These are phyloP conservation scores for Nymphaea colorata DNA, from an alignment of 164 flowering plant genomes.

Conservation along the genomic window DNA sequence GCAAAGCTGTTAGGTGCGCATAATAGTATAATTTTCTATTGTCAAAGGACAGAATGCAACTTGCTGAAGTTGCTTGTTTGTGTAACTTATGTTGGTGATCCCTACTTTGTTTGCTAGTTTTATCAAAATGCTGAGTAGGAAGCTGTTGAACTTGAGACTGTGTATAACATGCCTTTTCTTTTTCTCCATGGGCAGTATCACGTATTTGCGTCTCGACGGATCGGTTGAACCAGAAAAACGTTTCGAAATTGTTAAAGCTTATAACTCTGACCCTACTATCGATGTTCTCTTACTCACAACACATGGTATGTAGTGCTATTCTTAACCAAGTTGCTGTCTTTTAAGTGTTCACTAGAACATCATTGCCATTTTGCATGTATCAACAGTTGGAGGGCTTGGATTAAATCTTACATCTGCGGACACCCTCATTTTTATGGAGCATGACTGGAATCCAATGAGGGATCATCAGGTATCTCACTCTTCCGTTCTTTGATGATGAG, in stretches of 20 bases:
- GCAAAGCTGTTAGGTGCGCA: no score
- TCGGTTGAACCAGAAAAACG: conserved; percentile 90
- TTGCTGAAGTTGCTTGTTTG: no score
- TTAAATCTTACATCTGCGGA: conserved; percentile 97
- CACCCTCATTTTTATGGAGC: conserved; percentile 95
- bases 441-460: conserved; percentile 99
- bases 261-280: conserved; percentile 97
- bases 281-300: conserved; percentile 92
- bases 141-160: no score
- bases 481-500: no score
- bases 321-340: not conserved
- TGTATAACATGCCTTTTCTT: not conserved
- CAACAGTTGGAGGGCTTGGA: conserved; percentile 97
- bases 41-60: no score
- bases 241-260: conserved; percentile 92
- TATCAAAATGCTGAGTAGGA: no score
- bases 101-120: no score
- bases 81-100: no score
- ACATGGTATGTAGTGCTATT: conserved; percentile 57
- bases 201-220: conserved; percentile 93
- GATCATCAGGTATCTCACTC: conserved; percentile 69
- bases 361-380: not conserved
- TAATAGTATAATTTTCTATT: no score
- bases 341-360: no score
- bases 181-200: conserved; percentile 38